phyloP scores from a whole-genome alignment of 179 eudicot genomes.

The Corrigiola litoralis region DNA sequence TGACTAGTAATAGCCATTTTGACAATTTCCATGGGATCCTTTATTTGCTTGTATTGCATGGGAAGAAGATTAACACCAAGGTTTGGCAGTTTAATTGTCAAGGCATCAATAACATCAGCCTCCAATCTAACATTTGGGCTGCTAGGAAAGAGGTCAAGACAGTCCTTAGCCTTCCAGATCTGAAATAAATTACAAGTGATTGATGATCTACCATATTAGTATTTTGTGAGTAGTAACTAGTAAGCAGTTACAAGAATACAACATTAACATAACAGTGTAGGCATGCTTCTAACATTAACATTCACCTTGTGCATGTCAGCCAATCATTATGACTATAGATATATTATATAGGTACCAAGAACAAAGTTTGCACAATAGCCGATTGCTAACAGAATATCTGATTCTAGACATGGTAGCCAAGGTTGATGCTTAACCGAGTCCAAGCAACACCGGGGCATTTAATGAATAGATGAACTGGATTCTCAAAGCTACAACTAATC shows the following conservation, averaged over 20 bases:
- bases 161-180: constrained; percentile 99
- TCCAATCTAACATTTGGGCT: constrained; percentile 80
- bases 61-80: constrained; percentile 91
- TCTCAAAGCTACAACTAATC: neutral
- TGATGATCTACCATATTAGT: neutral
- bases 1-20: constrained; percentile 90
- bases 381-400: no score
- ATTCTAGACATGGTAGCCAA: neutral
- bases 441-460: neutral
- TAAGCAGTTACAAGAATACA: neutral
- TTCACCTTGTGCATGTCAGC: constrained; percentile 5
- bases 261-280: neutral
- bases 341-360: no score
- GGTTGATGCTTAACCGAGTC: neutral
- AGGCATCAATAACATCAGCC: constrained; percentile 83
- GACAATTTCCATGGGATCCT: constrained; percentile 91
- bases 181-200: constrained; percentile 29
- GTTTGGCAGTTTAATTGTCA: constrained; percentile 84
- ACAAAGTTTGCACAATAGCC: no score
- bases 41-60: constrained; percentile 86
- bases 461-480: neutral
- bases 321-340: no score
- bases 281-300: neutral
- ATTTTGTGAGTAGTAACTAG: no score
- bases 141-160: constrained; percentile 77